A percentile compares a stretch with the other conserved stretches of the same genome.
These are phyloP conservation scores for Neoscytalidium dimidiatum DNA, from an alignment of 2,329 filamentous ascomycete genomes.

Conservation along the genomic window DNA sequence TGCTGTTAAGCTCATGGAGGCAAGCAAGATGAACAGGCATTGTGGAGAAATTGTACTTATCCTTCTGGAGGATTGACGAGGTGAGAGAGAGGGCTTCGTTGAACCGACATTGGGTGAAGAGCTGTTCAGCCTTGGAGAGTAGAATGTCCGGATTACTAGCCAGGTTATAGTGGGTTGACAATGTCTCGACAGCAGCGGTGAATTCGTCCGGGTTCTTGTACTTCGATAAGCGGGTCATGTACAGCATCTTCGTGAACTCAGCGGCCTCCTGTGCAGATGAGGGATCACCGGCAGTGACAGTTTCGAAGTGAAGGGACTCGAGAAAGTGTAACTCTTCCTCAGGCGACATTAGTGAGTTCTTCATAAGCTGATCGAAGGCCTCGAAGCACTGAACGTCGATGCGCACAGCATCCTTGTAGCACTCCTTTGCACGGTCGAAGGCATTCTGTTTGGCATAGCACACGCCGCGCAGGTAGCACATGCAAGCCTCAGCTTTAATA, in stretches of 20 bases:
- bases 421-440: slow-evolving; percentile 95
- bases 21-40: slow-evolving; percentile 92
- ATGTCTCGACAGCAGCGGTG: slow-evolving; percentile 80
- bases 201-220: slow-evolving; percentile 87
- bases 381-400: slow-evolving; percentile 99
- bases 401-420: slow-evolving; percentile 94
- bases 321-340: slow-evolving; percentile 90
- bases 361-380: slow-evolving; percentile 96
- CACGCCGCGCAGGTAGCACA: slow-evolving; percentile 92
- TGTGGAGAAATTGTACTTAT: slow-evolving; percentile 85
- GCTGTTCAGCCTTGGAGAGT: slow-evolving; percentile 82
- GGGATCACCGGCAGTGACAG: slow-evolving; percentile 67
- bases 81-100: slow-evolving; percentile 83
- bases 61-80: slow-evolving; percentile 74
- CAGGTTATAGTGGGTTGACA: slow-evolving; percentile 92
- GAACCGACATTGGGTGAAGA: slow-evolving; percentile 95
- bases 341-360: slow-evolving; percentile 87
- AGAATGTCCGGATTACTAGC: slow-evolving; percentile 85
- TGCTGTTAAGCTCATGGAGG: slow-evolving; percentile 82
- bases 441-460: slow-evolving; percentile 98
- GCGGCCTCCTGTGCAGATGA: slow-evolving; percentile 78
- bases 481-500: slow-evolving; percentile 88
- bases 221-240: slow-evolving; percentile 92
- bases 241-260: slow-evolving; percentile 93
- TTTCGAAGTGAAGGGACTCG: slow-evolving; percentile 86